Conservation (phyloP, 2,329 filamentous ascomycete species). For the Colletotrichum phormii region DNA sequence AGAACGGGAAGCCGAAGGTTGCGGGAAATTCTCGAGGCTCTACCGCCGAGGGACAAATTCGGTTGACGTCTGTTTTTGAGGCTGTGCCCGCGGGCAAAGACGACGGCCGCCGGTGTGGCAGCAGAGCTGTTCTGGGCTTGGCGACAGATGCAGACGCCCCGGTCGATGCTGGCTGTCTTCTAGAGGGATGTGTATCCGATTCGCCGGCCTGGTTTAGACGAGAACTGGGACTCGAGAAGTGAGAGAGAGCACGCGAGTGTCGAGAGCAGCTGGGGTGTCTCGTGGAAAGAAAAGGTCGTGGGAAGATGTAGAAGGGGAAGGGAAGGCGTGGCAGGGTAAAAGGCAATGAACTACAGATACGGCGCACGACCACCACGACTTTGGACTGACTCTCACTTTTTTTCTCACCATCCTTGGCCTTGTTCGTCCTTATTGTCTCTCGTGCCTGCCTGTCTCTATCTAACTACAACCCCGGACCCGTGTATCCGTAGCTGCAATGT, state of each 20-base stretch:
- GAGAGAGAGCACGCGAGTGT: conserved; percentile 9
- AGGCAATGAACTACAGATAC: conserved; percentile 20
- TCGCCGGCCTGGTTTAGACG: background rate
- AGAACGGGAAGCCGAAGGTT: conserved; percentile 7
- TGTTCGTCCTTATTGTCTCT: conserved; percentile 3
- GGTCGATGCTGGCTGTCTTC: background rate
- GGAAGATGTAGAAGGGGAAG: background rate
- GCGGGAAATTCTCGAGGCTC: conserved; percentile 1
- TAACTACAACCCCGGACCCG: conserved; percentile 24
- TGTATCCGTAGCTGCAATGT: conserved; percentile 9
- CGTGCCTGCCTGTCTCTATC: background rate
- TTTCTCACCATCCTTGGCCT: conserved; percentile 25
- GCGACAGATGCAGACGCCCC: background rate
- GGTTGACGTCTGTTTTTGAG: conserved; percentile 15
- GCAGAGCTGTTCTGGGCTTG: conserved; percentile 16
- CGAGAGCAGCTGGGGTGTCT: background rate
- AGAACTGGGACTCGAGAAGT: background rate
- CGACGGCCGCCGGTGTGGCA: background rate
- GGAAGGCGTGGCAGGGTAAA: background rate
- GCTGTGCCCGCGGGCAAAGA: conserved; percentile 14
- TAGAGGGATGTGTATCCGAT: background rate
- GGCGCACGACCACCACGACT: background rate
- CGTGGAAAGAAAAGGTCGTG: background rate
- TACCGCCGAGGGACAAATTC: conserved; percentile 7
- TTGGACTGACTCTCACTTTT: conserved; percentile 30